phyloP scores from a whole-genome alignment of 345 rosid species.

The Citrus mangshanensis region DNA sequence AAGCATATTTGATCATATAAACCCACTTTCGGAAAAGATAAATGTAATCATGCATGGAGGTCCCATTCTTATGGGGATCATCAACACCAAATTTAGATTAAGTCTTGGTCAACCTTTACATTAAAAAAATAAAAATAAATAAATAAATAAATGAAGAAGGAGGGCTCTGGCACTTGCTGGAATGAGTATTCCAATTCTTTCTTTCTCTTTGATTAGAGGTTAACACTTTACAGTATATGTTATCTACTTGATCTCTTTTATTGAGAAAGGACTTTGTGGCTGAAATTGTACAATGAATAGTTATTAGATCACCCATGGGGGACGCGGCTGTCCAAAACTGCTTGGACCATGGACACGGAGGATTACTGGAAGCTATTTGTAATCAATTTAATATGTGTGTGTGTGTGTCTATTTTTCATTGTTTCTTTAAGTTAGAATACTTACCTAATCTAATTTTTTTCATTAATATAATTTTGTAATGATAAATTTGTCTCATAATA shows the following conservation, averaged over 20 bases:
- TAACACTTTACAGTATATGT: background rate
- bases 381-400: too few species aligned
- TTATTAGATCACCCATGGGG: slow-evolving; percentile 1
- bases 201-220: background rate
- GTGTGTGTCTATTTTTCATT: background rate
- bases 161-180: slow-evolving; percentile 6
- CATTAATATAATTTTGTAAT: too few species aligned
- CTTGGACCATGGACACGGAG: slow-evolving; percentile 13
- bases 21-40: slow-evolving; percentile 11
- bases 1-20: background rate
- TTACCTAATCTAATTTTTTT: too few species aligned
- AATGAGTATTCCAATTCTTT: background rate
- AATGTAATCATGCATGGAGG: slow-evolving; percentile 21
- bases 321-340: slow-evolving; percentile 1
- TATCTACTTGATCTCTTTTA: slow-evolving; percentile 11
- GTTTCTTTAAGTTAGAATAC: too few species aligned
- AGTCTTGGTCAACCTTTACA: slow-evolving; percentile 17
- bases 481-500: too few species aligned
- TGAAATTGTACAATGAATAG: slow-evolving; percentile 18
- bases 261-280: slow-evolving; percentile 21
- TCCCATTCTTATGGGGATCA: slow-evolving; percentile 21
- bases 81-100: slow-evolving; percentile 1
- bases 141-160: too few species aligned
- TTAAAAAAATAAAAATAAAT: background rate
- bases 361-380: too few species aligned